Evolutionary conservation across 2,329 filamentous ascomycete species (phyloP), one percentile per base, ranked within the genome.

Genomic region (Diplodia sapinea): DNA sequence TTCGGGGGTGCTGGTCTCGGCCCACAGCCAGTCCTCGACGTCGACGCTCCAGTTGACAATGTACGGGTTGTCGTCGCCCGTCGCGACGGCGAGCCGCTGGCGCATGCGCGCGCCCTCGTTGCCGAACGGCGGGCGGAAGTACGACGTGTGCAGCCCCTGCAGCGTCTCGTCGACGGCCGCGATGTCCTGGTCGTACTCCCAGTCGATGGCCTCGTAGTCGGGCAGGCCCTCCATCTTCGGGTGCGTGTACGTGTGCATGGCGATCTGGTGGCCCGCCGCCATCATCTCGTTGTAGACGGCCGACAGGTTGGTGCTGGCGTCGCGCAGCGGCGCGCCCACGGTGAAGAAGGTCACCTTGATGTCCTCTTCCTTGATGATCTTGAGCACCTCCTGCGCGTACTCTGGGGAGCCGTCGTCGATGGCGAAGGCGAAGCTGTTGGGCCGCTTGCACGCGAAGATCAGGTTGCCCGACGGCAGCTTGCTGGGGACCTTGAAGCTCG

Each of bases 321-420:
- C 87, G 17, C 86, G 79, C 0, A 91, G 81, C 1, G 88, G 87
- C 1, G 84, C 82, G 11, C 88, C 89, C 52, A 91, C 88, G 43
- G 88, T 89, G 79, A 91, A 91, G 77, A 91, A 91, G 1, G 89
- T 91, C 3, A 90, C 88, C 70, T 87, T 84, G 72, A 91, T 87
- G 66, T 80, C 76, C 63, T 88, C 88, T 23, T 86, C 84, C 23
- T 86, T 83, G 72, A 91, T 80, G 65, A 89, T 87, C 50, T 84
- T 78, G 79, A 89, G 85, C 23, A 90, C 86, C 70, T 85, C 78
- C 76, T 87, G 83, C 1, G 88, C 88, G 67, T 85, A 82, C 40
- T 79, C 73, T 56, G 89, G 89, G 62, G 85, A 81, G 26, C 89
- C 89, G 75, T 91, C 89, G 74, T 91, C 89, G 70, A 91, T 91